Evolutionary conservation across 495 filamentous ascomycete genomes (phyloP).

Genomic region (Xylaria venustula): DNA sequence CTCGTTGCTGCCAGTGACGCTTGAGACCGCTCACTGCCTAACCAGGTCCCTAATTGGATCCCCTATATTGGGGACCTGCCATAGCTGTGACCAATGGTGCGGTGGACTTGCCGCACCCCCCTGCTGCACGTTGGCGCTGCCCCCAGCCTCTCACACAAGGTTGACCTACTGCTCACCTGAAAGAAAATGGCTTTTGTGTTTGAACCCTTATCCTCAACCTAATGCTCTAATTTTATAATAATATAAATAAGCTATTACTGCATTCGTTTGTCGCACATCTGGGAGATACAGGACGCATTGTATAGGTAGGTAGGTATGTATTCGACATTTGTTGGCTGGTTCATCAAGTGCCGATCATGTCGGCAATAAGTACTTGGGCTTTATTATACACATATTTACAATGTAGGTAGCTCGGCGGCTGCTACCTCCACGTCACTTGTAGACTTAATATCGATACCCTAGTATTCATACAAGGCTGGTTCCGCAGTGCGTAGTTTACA

Average conservation of each 20-base stretch:
- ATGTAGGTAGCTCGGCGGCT: conserved; percentile 10
- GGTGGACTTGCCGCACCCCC: background rate
- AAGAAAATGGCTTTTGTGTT: too few species aligned
- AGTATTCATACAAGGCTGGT: background rate
- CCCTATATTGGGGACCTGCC: conserved; percentile 8
- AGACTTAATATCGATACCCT: background rate
- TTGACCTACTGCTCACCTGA: background rate
- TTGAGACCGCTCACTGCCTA: conserved; percentile 7
- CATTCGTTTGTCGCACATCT: too few species aligned
- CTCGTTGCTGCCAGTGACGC: conserved; percentile 9
- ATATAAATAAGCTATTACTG: too few species aligned
- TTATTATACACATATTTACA: conserved; percentile 30
- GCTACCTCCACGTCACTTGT: conserved; percentile 5
- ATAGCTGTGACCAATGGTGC: conserved; percentile 14
- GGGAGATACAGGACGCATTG: too few species aligned
- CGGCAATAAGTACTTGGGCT: background rate
- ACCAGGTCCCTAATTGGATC: too few species aligned
- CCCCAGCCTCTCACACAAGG: background rate
- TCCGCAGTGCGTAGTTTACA: too few species aligned
- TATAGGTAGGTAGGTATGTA: too few species aligned
- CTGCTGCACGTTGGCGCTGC: conserved; percentile 3
- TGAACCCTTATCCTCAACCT: too few species aligned
- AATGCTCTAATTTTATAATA: too few species aligned
- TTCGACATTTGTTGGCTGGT: too few species aligned
- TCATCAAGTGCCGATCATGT: background rate